Evolutionary conservation across 345 rosid species (phyloP).

Genomic region (Lumnitzera racemosa): DNA sequence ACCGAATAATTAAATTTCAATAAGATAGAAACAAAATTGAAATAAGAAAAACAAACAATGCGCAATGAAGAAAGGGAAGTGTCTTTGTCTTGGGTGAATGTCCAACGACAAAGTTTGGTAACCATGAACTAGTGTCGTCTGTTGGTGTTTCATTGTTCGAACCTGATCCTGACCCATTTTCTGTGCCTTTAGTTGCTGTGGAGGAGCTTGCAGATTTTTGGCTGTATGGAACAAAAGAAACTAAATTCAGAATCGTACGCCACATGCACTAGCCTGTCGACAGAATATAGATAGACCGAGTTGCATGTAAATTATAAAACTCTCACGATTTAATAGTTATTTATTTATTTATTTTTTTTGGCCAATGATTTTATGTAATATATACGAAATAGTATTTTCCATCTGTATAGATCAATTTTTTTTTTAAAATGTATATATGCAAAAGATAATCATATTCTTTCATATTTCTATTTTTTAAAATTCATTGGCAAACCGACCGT

Average conservation of each 20-base stretch:
- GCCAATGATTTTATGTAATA: no score
- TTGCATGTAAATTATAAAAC: no score
- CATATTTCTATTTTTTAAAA: no score
- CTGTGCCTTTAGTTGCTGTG: conserved; percentile 7
- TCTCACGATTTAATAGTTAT: no score
- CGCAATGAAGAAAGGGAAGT: not conserved
- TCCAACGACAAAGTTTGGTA: conserved; percentile 42
- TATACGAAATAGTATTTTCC: no score
- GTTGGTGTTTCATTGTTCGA: not conserved
- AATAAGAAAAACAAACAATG: not conserved
- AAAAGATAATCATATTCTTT: no score
- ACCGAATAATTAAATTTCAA: not conserved
- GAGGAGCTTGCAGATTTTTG: conserved; percentile 33
- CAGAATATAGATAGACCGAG: no score
- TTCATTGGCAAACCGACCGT: no score
- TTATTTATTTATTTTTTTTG: no score
- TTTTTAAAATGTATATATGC: no score
- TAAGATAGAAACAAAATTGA: not conserved
- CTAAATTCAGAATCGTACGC: not conserved
- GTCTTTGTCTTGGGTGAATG: conserved; percentile 20
- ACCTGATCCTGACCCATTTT: conserved; percentile 11
- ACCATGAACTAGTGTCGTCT: conserved; percentile 29
- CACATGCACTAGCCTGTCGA: no score
- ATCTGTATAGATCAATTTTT: no score
- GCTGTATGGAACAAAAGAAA: conserved; percentile 15